These are phyloP conservation scores for Pyrenula massariospora DNA, from an alignment of 495 filamentous ascomycete species.

Conservation along the genomic window DNA sequence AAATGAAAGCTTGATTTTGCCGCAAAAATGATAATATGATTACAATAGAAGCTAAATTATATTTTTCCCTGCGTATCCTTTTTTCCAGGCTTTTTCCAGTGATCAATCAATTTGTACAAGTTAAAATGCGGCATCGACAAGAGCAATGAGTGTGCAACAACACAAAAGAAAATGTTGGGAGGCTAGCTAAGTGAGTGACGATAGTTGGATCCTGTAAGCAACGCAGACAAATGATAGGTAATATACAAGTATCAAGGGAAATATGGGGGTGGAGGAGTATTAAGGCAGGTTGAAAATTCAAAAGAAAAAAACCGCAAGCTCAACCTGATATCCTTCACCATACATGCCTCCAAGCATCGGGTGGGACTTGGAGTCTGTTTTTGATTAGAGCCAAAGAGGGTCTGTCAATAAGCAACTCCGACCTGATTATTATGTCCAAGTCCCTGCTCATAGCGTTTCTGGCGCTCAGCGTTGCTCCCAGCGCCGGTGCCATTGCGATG, in stretches of 20 bases:
- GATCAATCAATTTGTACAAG: background rate
- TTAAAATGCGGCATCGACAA: background rate
- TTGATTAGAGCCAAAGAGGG: background rate
- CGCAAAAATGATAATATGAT: background rate
- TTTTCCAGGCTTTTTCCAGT: background rate
- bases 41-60: background rate
- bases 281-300: background rate
- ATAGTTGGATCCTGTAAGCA: background rate
- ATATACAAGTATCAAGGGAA: background rate
- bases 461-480: background rate
- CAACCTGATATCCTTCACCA: background rate
- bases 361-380: background rate
- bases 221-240: background rate
- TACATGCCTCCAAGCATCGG: background rate
- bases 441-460: background rate
- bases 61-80: background rate
- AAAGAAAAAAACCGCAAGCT: background rate
- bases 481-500: background rate
- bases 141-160: background rate
- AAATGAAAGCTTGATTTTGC: background rate
- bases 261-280: background rate
- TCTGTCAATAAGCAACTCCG: background rate
- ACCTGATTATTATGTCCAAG: background rate
- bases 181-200: background rate
- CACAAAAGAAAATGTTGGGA: background rate